These are phyloP conservation scores for Eleusine indica DNA, from an alignment of 176 grass and related monocot species.

Conservation along the genomic window DNA sequence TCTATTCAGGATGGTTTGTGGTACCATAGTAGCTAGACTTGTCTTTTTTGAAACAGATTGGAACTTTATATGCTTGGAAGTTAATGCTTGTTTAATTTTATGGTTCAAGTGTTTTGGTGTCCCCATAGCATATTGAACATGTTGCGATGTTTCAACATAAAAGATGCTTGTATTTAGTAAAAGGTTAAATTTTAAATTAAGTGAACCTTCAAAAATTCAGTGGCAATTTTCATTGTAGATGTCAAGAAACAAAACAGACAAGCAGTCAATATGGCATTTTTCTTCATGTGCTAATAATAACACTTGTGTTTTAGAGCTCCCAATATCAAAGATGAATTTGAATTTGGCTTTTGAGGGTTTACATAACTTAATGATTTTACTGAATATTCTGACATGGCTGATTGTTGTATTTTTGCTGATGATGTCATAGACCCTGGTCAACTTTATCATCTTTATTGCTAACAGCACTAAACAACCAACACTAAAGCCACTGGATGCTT, in stretches of 20 bases:
- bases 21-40: neutral
- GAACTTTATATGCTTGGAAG: neutral
- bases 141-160: neutral
- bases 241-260: neutral
- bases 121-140: neutral
- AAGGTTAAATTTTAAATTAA: neutral
- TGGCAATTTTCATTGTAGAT: neutral
- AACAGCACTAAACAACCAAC: too few relatives aligned
- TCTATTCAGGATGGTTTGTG: constrained; percentile 22
- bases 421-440: neutral
- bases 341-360: neutral
- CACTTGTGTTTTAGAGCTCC: neutral
- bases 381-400: neutral
- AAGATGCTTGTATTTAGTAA: neutral
- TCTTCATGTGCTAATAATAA: neutral
- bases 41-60: neutral
- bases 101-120: neutral
- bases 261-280: neutral
- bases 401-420: neutral
- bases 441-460: too few relatives aligned
- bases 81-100: neutral
- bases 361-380: neutral
- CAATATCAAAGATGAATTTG: neutral
- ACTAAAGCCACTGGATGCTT: neutral
- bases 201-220: neutral